A percentile compares a stretch with the other conserved stretches of the same genome.
These are phyloP conservation scores for Diutina neorugosa DNA, from an alignment of 1,139 yeast genomes.

Conservation along the genomic window DNA sequence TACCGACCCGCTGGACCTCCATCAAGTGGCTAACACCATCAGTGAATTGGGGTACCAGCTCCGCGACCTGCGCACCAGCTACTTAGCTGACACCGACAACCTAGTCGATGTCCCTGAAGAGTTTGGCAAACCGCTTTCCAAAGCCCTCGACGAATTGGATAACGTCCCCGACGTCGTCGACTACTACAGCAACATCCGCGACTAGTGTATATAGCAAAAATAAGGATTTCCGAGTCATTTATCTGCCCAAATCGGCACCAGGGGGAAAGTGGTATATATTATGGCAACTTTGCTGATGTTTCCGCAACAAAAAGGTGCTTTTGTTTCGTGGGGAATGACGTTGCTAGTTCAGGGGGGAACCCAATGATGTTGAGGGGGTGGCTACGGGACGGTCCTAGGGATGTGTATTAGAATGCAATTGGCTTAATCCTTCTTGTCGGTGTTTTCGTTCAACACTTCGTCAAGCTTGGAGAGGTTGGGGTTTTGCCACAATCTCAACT, in stretches of 20 bases:
- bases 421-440: slow-evolving; percentile 14
- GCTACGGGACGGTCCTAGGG: not conserved
- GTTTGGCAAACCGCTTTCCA: slow-evolving; percentile 37
- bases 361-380: no score
- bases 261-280: no score
- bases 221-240: not conserved
- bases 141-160: slow-evolving; percentile 51
- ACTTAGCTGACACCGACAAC: slow-evolving; percentile 51
- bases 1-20: slow-evolving; percentile 54
- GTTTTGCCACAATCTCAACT: slow-evolving; percentile 62
- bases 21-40: slow-evolving; percentile 46
- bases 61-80: slow-evolving; percentile 60
- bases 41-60: slow-evolving; percentile 45
- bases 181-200: slow-evolving; percentile 44
- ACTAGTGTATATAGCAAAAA: slow-evolving; percentile 4
- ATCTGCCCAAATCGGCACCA: not conserved
- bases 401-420: slow-evolving; percentile 3
- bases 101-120: slow-evolving; percentile 44
- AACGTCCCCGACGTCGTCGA: slow-evolving; percentile 74
- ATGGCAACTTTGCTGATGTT: no score
- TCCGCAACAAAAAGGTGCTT: no score
- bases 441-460: slow-evolving; percentile 43
- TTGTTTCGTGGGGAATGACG: no score
- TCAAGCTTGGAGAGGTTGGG: slow-evolving; percentile 47
- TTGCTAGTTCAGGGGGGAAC: no score